These are phyloP conservation scores for Thuidium tamariscinum DNA, from an alignment of 225 moss, liverwort and hornwort species.

Conservation along the genomic window DNA sequence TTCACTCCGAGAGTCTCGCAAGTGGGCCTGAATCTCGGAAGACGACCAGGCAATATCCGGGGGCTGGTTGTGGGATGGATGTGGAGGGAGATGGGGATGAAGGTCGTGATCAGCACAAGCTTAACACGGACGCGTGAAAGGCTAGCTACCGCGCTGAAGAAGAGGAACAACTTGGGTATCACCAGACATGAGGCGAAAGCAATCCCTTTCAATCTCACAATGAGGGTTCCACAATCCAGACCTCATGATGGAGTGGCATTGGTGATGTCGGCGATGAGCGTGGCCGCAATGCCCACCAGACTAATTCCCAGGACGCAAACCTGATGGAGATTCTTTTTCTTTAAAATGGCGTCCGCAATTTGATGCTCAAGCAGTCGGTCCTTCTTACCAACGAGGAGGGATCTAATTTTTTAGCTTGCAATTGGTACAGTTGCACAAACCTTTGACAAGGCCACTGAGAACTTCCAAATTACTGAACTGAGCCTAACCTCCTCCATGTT, in stretches of 20 bases:
- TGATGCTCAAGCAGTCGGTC: background rate
- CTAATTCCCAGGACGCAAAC: background rate
- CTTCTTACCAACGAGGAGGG: background rate
- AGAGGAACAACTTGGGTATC: background rate
- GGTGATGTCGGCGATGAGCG: too few species aligned
- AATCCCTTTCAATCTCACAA: too few species aligned
- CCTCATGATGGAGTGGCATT: too few species aligned
- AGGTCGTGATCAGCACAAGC: background rate
- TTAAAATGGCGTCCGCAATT: background rate
- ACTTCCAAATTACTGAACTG: background rate
- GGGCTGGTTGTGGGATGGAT: too few species aligned
- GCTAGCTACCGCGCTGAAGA: too few species aligned
- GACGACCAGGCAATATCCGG: background rate
- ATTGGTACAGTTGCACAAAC: background rate
- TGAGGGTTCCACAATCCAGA: too few species aligned
- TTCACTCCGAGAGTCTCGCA: background rate
- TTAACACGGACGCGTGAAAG: background rate
- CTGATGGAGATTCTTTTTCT: background rate
- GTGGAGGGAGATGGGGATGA: too few species aligned
- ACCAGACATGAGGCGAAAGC: too few species aligned
- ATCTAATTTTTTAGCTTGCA: background rate
- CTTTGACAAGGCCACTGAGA: background rate
- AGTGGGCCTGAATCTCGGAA: background rate
- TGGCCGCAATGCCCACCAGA: too few species aligned
- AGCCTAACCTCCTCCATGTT: background rate